Evolutionary conservation across 352 stramenopile species (phyloP).

Genomic region (Phytophthora aleatoria): DNA sequence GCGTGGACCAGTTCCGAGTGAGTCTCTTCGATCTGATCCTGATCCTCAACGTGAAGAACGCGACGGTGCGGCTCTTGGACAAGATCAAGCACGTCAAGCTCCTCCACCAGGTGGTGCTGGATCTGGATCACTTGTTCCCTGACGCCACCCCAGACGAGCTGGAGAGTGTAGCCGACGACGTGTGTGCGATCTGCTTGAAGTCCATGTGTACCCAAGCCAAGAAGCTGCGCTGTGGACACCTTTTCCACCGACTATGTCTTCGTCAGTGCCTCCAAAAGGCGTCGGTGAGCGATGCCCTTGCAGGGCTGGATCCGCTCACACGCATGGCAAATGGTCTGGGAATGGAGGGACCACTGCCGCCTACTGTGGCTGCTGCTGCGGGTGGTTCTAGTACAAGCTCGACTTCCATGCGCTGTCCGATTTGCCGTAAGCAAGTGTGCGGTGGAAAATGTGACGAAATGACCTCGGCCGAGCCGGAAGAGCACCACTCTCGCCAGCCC

Average conservation of each 20-base stretch:
- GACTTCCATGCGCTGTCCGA: slow-evolving; percentile 55
- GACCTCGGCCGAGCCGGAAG: slow-evolving; percentile 3
- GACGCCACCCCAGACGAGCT: slow-evolving; percentile 64
- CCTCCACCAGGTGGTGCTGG: slow-evolving; percentile 74
- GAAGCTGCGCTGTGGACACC: slow-evolving; percentile 72
- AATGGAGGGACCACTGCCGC: slow-evolving; percentile 29
- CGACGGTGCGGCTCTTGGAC: slow-evolving; percentile 65
- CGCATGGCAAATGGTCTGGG: slow-evolving; percentile 41
- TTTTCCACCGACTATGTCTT: slow-evolving; percentile 78
- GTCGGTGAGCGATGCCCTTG: slow-evolving; percentile 62
- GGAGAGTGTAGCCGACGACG: slow-evolving; percentile 63
- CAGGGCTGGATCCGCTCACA: slow-evolving; percentile 37
- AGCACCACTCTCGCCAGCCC: slow-evolving; percentile 9
- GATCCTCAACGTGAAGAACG: slow-evolving; percentile 85
- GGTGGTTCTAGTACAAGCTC: slow-evolving; percentile 13
- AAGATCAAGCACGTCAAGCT: slow-evolving; percentile 71
- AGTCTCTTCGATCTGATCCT: slow-evolving; percentile 82
- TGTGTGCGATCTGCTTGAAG: slow-evolving; percentile 84
- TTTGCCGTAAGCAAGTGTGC: slow-evolving; percentile 69
- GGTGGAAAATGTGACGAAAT: slow-evolving; percentile 36
- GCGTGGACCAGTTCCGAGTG: slow-evolving; percentile 78
- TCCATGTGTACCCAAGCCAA: slow-evolving; percentile 71
- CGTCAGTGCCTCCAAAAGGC: slow-evolving; percentile 77
- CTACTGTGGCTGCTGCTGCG: slow-evolving; percentile 1
- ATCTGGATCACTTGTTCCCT: slow-evolving; percentile 68